Evolutionary conservation across 495 filamentous ascomycete genomes (phyloP), one percentile per base, ranked within the genome.

Genomic region (Emericellopsis terricola): DNA sequence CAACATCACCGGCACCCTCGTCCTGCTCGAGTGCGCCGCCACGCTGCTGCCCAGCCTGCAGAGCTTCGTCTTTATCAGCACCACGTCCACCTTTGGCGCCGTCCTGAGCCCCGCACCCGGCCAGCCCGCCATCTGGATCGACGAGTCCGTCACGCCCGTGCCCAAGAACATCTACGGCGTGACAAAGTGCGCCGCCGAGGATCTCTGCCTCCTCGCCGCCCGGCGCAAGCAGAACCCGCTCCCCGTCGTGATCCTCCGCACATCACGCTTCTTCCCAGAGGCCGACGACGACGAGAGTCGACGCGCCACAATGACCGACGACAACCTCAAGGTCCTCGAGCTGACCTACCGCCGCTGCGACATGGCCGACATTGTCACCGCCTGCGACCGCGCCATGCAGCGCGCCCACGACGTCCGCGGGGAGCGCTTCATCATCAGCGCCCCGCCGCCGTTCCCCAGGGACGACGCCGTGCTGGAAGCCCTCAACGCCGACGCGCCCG

Each of bases 131-230:
- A 37, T 21, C 9, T 48, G 45, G 45, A 53, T 53, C 32, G 34
- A 42, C 32, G 50, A 53, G 29, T n/a, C 28, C 1, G 42, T 46
- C 6, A 27, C 16, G 1, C 40, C 39, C 18, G 15, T 14, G 2
- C 45, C 47, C 2, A 53, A 53, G 15, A 53, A 53, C 31, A 46
- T 53, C 27, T 53, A 53, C 37, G 50, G 50, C 33, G 31, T 37
- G 8, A 50, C 47, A 20, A 53, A 53, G 32, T 20, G 29, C 11
- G 41, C 41, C 1, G 50, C 50, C 8, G 50, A 53, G 29, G 47
- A 51, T 14, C 4, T 51, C 2, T 53, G 50, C 34, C 18, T 19
- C 13, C 29, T 51, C 3, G 33, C 42, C n/a, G 24, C 39, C 21
- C 23, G 23, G 23, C n/a, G n/a, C n/a, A 29, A 21, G 11, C 24